Evolutionary conservation across 495 filamentous ascomycete genomes (phyloP), one percentile per base, ranked within the genome.

Genomic region (Cetradonia linearis): DNA sequence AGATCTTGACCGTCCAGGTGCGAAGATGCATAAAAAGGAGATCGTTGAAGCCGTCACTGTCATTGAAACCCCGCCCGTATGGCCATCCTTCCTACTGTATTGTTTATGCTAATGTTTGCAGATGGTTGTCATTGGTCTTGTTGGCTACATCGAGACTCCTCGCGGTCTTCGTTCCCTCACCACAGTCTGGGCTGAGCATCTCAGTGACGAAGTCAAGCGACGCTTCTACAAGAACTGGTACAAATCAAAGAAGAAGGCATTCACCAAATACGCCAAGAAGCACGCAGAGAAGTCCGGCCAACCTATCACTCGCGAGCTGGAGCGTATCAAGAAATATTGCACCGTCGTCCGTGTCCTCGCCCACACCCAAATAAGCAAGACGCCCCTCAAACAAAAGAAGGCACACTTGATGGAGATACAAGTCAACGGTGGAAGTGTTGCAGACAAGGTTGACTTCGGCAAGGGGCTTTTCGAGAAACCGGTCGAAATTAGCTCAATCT

Each of bases 181-280:
- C 73, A 99, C 94, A 72, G 87, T 99, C 75, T 99, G 94, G 94
- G 93, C 93, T 73, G 91, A 96, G 83, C 94, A 99, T 78, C 76
- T 99, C 74, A 86, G 86, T 77, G 94, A 99, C 76, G 94, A 96
- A 81, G 75, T 99, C 77, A 95, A 94, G 83, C 87, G 94, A 67
- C 91, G 94, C 73, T 99, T 99, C 89, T 99, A 99, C 87, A 99
- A 99, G 90, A 99, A 99, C 84, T 99, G 94, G 94, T 99, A 99
- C 88, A 95, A 94, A 83, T 87, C 83, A 83, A 99, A 99, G 91
- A 97, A 96, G 89, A 99, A 99, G 91, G 94, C 94, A 60, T 99
- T 97, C 83, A 99, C 94, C 81, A 96, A 94, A 83, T 99, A 99
- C 79, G 88, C 94, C 83, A 97, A 96, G 89, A 92, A 95, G 84